Evolutionary conservation across 176 grass and related monocot genomes (phyloP), one percentile per base, ranked within the genome.

Genomic region (Pontederia crassipes): DNA sequence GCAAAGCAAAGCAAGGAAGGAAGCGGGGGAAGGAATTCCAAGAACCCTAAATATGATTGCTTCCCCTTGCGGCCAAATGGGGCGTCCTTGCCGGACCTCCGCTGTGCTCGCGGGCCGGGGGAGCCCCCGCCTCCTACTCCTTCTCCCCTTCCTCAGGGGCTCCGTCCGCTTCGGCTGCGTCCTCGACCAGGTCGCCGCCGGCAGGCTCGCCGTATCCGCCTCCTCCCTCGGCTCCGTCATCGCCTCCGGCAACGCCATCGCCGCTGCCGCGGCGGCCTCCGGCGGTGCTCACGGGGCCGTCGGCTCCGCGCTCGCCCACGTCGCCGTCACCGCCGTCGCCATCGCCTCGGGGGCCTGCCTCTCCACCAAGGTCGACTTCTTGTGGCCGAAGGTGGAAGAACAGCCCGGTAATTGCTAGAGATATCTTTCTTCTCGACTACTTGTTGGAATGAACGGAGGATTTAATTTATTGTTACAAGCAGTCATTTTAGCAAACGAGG

Each of bases 271-370:
- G 1, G 86, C 80, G 2, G 86, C 84, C 20, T 75, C 79, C 28
- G 73, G 75, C 46, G 86, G 81, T 8, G 57, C 75, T 48, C 92
- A 97, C 74, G 87, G 76, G 6, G 92, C 92, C 20, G 92, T 97
- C 32, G 82, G 87, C 3, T 90, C 81, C 47, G 78, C 87, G 49
- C 84, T 97, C 28, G 92, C 92, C 15, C 92, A 91, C 45, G 76
- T 97, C 56, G 87, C 87, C 0, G 84, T 91, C 61, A 91, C 87
- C 58, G 92, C 92, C n/a, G 87, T 97, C 46, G 87, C 93, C 59
- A 97, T 97, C 50, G 92, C 92, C 12, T 97, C 93, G 9, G 93
- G 92, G 61, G 93, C 93, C 29, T 97, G 93, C 72, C 67, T 97
- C 26, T 97, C 87, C 20, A 97, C 87, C 51, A 97, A 88, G 68